Percentiles rank a stretch among this genome's conserved stretches.
phyloP scores from a whole-genome alignment of 129 eudicot genomes.

The Saposhnikovia divaricata region DNA sequence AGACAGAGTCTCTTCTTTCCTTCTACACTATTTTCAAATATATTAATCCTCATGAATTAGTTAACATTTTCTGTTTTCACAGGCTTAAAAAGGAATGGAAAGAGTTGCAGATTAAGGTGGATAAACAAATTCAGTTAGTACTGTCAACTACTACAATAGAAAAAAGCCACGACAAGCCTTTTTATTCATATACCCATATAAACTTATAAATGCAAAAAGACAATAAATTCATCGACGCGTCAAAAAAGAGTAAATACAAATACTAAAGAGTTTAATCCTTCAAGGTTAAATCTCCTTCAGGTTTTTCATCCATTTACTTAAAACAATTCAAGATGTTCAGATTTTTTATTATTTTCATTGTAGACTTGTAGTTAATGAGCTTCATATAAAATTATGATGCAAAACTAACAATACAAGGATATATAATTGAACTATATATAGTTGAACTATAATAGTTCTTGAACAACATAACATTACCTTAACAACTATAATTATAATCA shows the following conservation, averaged over 20 bases:
- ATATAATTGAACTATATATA: not conserved
- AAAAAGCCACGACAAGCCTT: not conserved
- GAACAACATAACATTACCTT: not conserved
- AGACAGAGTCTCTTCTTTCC: no score
- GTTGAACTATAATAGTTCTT: not conserved
- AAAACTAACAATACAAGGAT: not conserved
- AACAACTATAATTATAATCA: constrained; percentile 1
- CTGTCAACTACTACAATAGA: not conserved
- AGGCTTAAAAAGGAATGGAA: no score
- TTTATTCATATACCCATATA: not conserved
- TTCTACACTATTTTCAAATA: no score
- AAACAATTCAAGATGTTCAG: not conserved
- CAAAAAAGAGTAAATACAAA: not conserved
- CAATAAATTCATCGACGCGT: not conserved
- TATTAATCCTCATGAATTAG: no score
- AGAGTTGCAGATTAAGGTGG: no score
- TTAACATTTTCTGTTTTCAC: no score
- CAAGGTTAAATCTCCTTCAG: not conserved
- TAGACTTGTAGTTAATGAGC: not conserved
- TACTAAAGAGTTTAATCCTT: not conserved
- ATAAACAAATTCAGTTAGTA: constrained; percentile 1
- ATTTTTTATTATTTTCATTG: not conserved
- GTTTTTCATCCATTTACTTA: not conserved
- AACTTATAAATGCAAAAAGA: not conserved
- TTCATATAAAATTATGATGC: not conserved